Percentiles rank a stretch among this genome's conserved stretches.
Conservation (phyloP, 2,329 filamentous ascomycete genomes). For the Fusarium sp. region DNA sequence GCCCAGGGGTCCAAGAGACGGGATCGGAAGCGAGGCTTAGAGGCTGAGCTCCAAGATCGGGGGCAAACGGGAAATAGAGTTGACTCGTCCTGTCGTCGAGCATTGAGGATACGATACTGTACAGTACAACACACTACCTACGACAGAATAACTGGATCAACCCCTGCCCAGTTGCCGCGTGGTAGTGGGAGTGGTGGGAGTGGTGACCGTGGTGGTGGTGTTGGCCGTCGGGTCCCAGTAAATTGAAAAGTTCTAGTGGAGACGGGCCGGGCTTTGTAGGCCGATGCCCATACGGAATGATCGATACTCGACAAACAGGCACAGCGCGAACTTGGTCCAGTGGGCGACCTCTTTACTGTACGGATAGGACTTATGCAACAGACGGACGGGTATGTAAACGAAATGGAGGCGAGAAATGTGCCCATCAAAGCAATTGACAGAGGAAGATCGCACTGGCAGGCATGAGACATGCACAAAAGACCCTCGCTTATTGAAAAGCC, state of each 20-base stretch:
- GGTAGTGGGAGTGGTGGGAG: slow-evolving; percentile 43
- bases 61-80: slow-evolving; percentile 33
- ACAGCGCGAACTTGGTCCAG: slow-evolving; percentile 32
- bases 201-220: slow-evolving; percentile 45
- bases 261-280: slow-evolving; percentile 41
- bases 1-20: slow-evolving; percentile 33
- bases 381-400: slow-evolving; percentile 27
- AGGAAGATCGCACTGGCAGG: slow-evolving; percentile 11
- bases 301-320: slow-evolving; percentile 43
- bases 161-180: slow-evolving; percentile 46
- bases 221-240: slow-evolving; percentile 35
- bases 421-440: slow-evolving; percentile 1
- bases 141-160: slow-evolving; percentile 25
- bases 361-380: slow-evolving; percentile 25
- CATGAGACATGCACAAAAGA: slow-evolving; percentile 7
- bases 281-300: slow-evolving; percentile 40
- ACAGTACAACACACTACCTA: slow-evolving; percentile 11
- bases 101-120: slow-evolving; percentile 37
- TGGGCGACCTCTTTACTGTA: slow-evolving; percentile 3
- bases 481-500: slow-evolving; percentile 15
- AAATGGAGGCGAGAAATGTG: slow-evolving; percentile 27
- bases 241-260: slow-evolving; percentile 43
- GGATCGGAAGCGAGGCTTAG: slow-evolving; percentile 37
- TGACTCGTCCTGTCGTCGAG: slow-evolving; percentile 26
- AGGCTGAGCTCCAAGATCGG: slow-evolving; percentile 31